These are phyloP conservation scores for Scleromitrula shiraiana DNA, from an alignment of 2,329 filamentous ascomycete genomes.

Conservation along the genomic window DNA sequence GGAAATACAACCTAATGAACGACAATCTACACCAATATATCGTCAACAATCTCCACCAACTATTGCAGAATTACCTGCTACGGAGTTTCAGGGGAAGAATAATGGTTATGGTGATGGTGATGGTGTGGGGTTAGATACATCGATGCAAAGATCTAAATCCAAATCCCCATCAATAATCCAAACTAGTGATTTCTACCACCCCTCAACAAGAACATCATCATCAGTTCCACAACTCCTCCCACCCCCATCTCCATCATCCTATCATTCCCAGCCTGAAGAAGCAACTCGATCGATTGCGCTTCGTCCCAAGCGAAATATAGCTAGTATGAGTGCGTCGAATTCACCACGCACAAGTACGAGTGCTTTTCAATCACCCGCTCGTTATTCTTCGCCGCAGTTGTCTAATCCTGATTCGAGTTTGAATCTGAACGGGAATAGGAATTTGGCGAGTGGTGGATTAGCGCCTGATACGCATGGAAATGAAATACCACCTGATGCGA, in stretches of 20 bases:
- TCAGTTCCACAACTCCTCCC: not conserved
- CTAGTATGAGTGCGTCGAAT: conserved; percentile 11
- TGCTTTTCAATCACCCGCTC: conserved; percentile 10
- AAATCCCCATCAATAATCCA: conserved; percentile 6
- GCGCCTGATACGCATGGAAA: conserved; percentile 50
- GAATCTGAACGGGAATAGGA: conserved; percentile 12
- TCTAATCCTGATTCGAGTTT: not conserved
- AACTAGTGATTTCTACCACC: conserved; percentile 5
- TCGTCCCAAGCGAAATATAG: conserved; percentile 14
- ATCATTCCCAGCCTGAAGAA: conserved; percentile 9
- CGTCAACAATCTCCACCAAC: not conserved
- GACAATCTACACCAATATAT: not conserved
- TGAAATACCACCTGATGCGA: conserved; percentile 47
- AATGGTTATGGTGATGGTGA: too few relatives aligned
- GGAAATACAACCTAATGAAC: not conserved
- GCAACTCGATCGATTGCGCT: conserved; percentile 14
- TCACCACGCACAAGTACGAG: conserved; percentile 17
- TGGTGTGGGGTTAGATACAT: too few relatives aligned
- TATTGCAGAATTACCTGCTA: not conserved
- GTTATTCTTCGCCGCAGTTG: conserved; percentile 8
- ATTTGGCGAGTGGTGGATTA: conserved; percentile 26
- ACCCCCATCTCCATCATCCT: not conserved
- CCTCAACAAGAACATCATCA: too few relatives aligned
- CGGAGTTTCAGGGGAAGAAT: not conserved
- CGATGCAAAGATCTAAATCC: not conserved